Conservation (phyloP, 2,329 filamentous ascomycete species). For the Ophiosphaerella korrae region DNA sequence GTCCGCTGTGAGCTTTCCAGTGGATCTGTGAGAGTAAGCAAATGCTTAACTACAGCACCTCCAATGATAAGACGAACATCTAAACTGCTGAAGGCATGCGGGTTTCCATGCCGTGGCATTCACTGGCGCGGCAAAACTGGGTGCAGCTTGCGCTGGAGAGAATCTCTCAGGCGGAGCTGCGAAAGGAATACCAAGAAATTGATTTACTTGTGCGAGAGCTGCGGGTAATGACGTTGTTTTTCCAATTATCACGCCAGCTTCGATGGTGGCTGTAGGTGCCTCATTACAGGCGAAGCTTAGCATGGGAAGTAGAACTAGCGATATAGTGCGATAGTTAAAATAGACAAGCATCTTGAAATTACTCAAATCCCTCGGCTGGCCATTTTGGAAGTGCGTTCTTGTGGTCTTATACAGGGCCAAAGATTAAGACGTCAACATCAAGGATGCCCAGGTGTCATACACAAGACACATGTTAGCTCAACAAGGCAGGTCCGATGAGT, state of each 20-base stretch:
- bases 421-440: too few relatives aligned
- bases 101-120: slow-evolving; percentile 22
- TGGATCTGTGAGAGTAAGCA: slow-evolving; percentile 18
- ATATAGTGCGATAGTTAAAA: too few relatives aligned
- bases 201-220: slow-evolving; percentile 27
- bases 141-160: slow-evolving; percentile 19
- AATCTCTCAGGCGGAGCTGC: slow-evolving; percentile 35
- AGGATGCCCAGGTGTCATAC: too few relatives aligned
- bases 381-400: too few relatives aligned
- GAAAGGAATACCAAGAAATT: slow-evolving; percentile 40
- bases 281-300: neutral
- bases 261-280: slow-evolving; percentile 30
- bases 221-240: slow-evolving; percentile 30
- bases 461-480: too few relatives aligned
- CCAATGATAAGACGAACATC: slow-evolving; percentile 15
- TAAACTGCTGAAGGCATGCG: slow-evolving; percentile 35
- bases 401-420: too few relatives aligned
- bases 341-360: too few relatives aligned
- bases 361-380: too few relatives aligned
- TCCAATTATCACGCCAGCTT: slow-evolving; percentile 29
- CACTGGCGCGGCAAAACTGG: slow-evolving; percentile 17
- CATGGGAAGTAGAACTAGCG: too few relatives aligned
- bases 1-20: slow-evolving; percentile 17
- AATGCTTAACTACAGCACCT: neutral
- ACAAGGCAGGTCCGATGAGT: too few relatives aligned